phyloP scores from a whole-genome alignment of 108 stramenopile genomes.

The Nitzschia sp. region DNA sequence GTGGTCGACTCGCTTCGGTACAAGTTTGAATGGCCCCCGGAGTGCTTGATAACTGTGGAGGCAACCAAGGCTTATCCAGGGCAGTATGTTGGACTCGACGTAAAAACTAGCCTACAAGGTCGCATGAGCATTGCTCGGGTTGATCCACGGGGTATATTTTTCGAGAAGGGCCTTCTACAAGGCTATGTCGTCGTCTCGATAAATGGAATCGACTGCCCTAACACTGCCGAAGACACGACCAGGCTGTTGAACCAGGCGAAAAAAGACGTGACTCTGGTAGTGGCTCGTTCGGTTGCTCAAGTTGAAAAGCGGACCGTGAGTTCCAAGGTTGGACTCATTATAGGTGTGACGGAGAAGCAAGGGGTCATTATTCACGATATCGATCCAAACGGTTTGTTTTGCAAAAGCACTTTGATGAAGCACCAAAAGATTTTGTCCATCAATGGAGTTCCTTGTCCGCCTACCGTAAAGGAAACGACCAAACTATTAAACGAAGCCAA shows the following conservation, averaged over 20 bases:
- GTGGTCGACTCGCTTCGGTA: slow-evolving; percentile 1
- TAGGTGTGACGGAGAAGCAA: background rate
- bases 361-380: background rate
- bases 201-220: background rate
- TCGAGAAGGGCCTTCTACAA: background rate
- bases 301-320: background rate
- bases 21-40: slow-evolving; percentile 1
- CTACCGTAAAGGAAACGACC: background rate
- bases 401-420: background rate
- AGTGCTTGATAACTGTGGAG: background rate
- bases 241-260: background rate
- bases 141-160: slow-evolving; percentile 3
- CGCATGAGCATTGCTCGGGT: background rate
- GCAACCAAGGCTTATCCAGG: background rate
- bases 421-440: slow-evolving; percentile 1
- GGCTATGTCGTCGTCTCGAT: background rate
- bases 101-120: background rate
- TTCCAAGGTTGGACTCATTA: background rate
- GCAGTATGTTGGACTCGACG: slow-evolving; percentile 1
- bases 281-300: background rate
- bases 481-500: background rate
- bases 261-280: background rate
- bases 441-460: background rate
- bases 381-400: background rate
- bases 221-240: background rate